Base-by-base conservation (phyloP, 257 asterid genomes). In the Misopates orontium region DNA sequence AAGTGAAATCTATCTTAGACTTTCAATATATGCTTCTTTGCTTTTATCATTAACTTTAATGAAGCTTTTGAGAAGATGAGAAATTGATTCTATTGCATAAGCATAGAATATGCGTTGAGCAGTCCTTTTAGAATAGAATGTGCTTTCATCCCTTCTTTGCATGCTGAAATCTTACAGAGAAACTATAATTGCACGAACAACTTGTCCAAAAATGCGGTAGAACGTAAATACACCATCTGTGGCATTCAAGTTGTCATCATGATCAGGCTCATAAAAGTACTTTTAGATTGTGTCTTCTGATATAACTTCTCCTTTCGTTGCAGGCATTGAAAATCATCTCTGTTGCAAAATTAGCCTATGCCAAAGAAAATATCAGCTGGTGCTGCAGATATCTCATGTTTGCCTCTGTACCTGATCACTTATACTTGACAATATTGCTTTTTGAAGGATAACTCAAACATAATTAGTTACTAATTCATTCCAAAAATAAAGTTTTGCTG, bases 251-350 rank as follows among this genome's bases (percentile, higher is more conserved):
- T 47, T 49, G 51, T 7, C 47, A 22, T 9, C 18, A 24, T 36
- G 4, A 49, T 19, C 61, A 65, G 48, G 67, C 28, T 53, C 40
- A 47, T 52, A 18, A 48, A 36, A 47, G 45, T 54, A 19, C 49
- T 15, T 48, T 14, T 12, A 60, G 6, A n/a, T 22, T 44, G 17
- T 48, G 47, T 67, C 67, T 24, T 71, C 45, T 60, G 53, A 74
- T 56, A n/a, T 11, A 6, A 69, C 71, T 63, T 71, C 47, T 64
- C 31, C 59, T 49, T 55, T 58, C 60, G 45, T 64, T 68, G 68
- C 60, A 64, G 78, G 71, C 51, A 12, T 42, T 59, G 42, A 10
- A 53, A 57, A 40, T 53, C 44, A 62, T 39, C 39, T 59, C 61
- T 48, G 66, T 67, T 52, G 71, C 50, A n/a, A 51, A 68, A 62